phyloP scores from a whole-genome alignment of 164 flowering plant genomes.

The Kalanchoe fedtschenkoi region DNA sequence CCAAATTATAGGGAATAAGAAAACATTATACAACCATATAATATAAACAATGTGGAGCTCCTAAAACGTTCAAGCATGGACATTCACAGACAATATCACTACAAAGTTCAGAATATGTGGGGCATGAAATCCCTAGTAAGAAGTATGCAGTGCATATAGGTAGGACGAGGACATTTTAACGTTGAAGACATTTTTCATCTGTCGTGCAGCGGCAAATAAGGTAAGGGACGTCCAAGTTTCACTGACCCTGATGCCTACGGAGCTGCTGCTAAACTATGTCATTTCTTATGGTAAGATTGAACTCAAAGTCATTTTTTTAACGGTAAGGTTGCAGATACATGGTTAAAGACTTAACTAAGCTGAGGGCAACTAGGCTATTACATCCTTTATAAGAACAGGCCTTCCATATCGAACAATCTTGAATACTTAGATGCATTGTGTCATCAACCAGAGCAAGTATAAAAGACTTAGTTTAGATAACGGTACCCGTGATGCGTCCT shows the following conservation, averaged over 20 bases:
- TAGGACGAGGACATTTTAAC: background rate
- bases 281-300: background rate
- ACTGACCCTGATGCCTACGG: background rate
- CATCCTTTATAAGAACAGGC: background rate
- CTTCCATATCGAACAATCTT: background rate
- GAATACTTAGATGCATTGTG: background rate
- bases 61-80: background rate
- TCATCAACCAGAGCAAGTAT: background rate
- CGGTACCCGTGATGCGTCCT: background rate
- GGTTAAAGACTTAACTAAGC: no score
- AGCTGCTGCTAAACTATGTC: background rate
- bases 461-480: background rate
- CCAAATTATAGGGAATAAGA: no score
- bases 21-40: background rate
- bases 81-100: background rate
- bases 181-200: background rate
- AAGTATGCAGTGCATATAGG: background rate
- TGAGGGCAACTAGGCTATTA: no score
- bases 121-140: background rate
- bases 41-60: background rate
- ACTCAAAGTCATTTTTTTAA: background rate
- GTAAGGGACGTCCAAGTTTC: background rate
- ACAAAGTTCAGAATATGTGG: background rate
- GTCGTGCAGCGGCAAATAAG: background rate
- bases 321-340: no score